A percentile compares a stretch with the other conserved stretches of the same genome.
These are phyloP conservation scores for Panellus pusillus DNA, from an alignment of 768 basidiomycete genomes.

Conservation along the genomic window DNA sequence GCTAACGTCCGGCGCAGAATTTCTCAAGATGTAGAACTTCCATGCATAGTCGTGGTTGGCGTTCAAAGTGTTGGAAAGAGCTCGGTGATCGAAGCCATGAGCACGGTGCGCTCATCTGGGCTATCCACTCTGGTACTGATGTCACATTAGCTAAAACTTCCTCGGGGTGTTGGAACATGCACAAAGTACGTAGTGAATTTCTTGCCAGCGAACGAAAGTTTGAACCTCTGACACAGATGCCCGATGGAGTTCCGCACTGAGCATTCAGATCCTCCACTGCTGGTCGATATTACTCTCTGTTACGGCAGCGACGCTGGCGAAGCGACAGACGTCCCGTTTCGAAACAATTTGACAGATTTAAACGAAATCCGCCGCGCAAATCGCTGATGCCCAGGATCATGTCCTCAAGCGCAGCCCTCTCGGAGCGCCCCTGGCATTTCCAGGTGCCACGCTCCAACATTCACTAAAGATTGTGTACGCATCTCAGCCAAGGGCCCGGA, in stretches of 20 bases:
- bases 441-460: conserved; percentile 3
- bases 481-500: conserved; percentile 11
- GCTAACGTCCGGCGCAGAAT: conserved; percentile 1
- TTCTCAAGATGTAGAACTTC: conserved; percentile 7
- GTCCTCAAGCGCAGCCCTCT: neutral
- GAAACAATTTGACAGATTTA: conserved; percentile 7
- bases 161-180: conserved; percentile 8
- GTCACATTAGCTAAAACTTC: conserved; percentile 6
- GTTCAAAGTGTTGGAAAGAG: conserved; percentile 8
- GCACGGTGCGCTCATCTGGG: neutral
- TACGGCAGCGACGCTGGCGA: neutral
- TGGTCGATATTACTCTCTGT: conserved; percentile 9
- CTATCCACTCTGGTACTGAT: neutral
- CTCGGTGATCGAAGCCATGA: conserved; percentile 8
- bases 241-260: conserved; percentile 13
- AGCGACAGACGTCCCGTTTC: neutral
- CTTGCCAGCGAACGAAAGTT: neutral
- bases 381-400: conserved; percentile 4
- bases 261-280: neutral
- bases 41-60: conserved; percentile 5
- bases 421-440: neutral
- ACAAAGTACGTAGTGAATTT: conserved; percentile 1
- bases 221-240: conserved; percentile 3
- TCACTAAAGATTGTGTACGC: conserved; percentile 11
- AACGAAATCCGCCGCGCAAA: conserved; percentile 1